Evolutionary conservation across 2,329 filamentous ascomycete genomes (phyloP), one percentile per base, ranked within the genome.

Genomic region (Trichoderma brevicompactum): DNA sequence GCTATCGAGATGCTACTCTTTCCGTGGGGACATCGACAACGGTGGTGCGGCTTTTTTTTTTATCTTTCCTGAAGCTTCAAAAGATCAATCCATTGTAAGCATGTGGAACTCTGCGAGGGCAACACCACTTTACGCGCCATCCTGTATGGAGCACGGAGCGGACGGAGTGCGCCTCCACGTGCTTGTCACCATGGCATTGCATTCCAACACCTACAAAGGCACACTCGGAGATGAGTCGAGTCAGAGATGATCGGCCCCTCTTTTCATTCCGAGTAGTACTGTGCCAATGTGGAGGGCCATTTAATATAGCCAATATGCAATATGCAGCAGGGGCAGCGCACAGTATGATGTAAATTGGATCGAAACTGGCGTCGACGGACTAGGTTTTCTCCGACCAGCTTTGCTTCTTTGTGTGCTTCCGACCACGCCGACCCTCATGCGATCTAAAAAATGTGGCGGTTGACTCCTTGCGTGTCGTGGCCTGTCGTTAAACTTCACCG

Each of bases 401-500:
- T 28, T 52, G 23, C 53, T 44, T 56, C 40, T n/a, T 32, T 48
- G 58, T 59, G 6, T 50, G 44, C 44, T 49, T 56, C 62, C 62
- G 54, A 58, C 53, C 23, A 32, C 60, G 60, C 60, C 60, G 49
- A 54, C 48, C 15, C 19, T 48, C 43, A 44, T 58, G 19, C 52
- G 53, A 48, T 58, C 62, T 56, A 65, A 58, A 52, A 65, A 23
- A 36, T 43, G 62, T 65, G 62, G 62, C 62, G 62, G 62, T 65
- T 65, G 53, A 65, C 62, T 65, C 62, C 53, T 49, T 53, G 40
- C 48, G 40, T 36, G 60, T 46, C 49, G 40, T 50, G 28, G 7
- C 40, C 40, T 54, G 59, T 54, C 59, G 58, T 62, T 32, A 8
- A 62, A 53, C 59, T 52, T 53, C 48, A 44, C 40, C 38, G 5